Evolutionary conservation across 495 filamentous ascomycete genomes (phyloP), one percentile per base, ranked within the genome.

Genomic region (Neurospora tetraspora): DNA sequence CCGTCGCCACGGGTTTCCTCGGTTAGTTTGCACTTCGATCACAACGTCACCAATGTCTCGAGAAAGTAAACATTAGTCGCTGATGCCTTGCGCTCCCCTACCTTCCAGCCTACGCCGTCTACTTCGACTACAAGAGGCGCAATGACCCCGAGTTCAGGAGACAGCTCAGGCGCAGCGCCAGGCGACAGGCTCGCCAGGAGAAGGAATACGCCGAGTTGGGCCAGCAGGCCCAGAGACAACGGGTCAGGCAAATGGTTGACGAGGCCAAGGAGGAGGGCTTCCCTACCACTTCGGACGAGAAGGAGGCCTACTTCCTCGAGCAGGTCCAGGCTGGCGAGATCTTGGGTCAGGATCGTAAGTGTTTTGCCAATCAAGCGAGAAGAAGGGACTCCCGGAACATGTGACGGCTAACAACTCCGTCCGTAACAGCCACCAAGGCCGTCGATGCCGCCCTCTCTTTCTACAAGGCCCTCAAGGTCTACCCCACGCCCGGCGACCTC

Each of bases 401-500:
- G 31, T 39, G 47, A 40, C 14, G 34, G 23, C 70, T 71, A 45
- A 71, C 71, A 68, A 42, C 11, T 16, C 23, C 39, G 12, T 39
- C 14, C 16, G 37, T 18, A 12, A 72, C 78, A 96, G 93, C 91
- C 74, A 82, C 88, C 72, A 88, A 91, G 76, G 88, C 88, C 42
- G 76, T 97, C 39, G 94, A 98, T 68, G 93, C 96, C 68, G 94
- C 96, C 36, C 86, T 98, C 70, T 91, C 91, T 82, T 98, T 99
- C 84, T 99, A 97, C 89, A 94, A 92, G 87, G 96, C 96, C 45
- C 87, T 99, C 77, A 99, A 98, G 87, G 96, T 99, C 42, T 99
- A 99, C 83, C 96, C 96, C 10, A 90, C 93, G 74, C 96, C 96
- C 9, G 88, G 89, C 77, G 96, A 98, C 78, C 86, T 99, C 72